phyloP scores from a whole-genome alignment of 345 rosid genomes.

The Gynandropsis gynandra region DNA sequence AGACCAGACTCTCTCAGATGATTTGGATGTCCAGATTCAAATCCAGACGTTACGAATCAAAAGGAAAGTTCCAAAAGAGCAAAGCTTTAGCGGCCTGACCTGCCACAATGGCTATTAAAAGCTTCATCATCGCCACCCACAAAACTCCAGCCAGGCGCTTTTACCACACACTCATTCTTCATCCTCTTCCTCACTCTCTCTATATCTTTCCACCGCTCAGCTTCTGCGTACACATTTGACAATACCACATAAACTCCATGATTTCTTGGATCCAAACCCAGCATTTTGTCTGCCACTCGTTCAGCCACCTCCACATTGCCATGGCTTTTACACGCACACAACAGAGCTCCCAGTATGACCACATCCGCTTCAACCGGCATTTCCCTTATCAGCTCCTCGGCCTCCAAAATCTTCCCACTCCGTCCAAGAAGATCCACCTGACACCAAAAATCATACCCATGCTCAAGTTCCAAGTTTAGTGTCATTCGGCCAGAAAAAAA shows the following conservation, averaged over 20 bases:
- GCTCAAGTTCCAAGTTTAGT: no score
- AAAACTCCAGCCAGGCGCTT: slow-evolving; percentile 28
- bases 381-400: slow-evolving; percentile 20
- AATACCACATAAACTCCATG: slow-evolving; percentile 23
- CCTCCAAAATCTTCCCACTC: slow-evolving; percentile 17
- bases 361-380: slow-evolving; percentile 24
- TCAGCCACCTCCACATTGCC: slow-evolving; percentile 20
- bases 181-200: slow-evolving; percentile 20
- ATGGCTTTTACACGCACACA: neutral
- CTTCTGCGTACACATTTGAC: slow-evolving; percentile 22
- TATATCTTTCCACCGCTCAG: slow-evolving; percentile 19
- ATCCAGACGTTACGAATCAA: no score
- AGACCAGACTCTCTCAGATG: slow-evolving; percentile 38
- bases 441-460: no score
- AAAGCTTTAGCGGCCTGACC: no score
- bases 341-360: slow-evolving; percentile 26
- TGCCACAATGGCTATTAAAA: no score
- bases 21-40: slow-evolving; percentile 47
- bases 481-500: no score
- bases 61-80: no score
- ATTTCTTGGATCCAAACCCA: slow-evolving; percentile 20
- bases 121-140: no score
- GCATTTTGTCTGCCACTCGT: slow-evolving; percentile 15
- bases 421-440: slow-evolving; percentile 26
- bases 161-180: slow-evolving; percentile 17